phyloP scores from a whole-genome alignment of 2,329 filamentous ascomycete species.

The Epichloe hybrida region DNA sequence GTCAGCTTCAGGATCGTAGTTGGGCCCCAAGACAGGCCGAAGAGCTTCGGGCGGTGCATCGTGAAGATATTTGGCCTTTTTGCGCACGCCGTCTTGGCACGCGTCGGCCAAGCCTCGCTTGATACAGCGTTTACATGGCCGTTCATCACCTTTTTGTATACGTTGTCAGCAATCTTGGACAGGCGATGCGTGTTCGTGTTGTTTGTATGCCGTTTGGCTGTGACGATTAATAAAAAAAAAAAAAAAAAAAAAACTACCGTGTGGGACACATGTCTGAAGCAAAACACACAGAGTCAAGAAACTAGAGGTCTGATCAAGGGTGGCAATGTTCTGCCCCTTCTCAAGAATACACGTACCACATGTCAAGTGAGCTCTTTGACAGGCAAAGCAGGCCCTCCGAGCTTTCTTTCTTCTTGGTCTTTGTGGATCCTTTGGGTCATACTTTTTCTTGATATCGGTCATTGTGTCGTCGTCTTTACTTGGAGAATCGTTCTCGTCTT shows the following conservation, averaged over 20 bases:
- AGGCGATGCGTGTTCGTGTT: background rate
- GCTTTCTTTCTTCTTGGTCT: conserved; percentile 92
- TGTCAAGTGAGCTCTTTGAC: conserved; percentile 91
- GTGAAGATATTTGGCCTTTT: conserved; percentile 98
- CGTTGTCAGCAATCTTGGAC: conserved; percentile 14
- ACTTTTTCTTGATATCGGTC: conserved; percentile 50
- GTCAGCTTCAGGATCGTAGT: conserved; percentile 46
- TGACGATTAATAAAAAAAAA: no score
- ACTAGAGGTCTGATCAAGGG: background rate
- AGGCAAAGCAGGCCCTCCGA: conserved; percentile 86
- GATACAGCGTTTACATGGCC: conserved; percentile 86
- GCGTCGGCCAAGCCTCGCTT: conserved; percentile 82
- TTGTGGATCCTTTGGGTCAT: conserved; percentile 77
- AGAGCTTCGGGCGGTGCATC: conserved; percentile 85
- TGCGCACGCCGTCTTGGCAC: conserved; percentile 91
- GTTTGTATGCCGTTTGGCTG: no score
- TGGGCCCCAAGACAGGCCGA: conserved; percentile 67
- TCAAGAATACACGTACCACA: conserved; percentile 61
- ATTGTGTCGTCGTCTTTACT: conserved; percentile 36
- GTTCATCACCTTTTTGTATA: conserved; percentile 62
- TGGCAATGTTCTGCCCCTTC: no score
- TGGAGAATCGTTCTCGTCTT: conserved; percentile 37
- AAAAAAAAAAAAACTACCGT: no score
- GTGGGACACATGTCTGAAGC: background rate
- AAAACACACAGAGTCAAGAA: background rate